Conservation (phyloP, 805 yeast genomes). For the Metschnikowia kofuensis region DNA sequence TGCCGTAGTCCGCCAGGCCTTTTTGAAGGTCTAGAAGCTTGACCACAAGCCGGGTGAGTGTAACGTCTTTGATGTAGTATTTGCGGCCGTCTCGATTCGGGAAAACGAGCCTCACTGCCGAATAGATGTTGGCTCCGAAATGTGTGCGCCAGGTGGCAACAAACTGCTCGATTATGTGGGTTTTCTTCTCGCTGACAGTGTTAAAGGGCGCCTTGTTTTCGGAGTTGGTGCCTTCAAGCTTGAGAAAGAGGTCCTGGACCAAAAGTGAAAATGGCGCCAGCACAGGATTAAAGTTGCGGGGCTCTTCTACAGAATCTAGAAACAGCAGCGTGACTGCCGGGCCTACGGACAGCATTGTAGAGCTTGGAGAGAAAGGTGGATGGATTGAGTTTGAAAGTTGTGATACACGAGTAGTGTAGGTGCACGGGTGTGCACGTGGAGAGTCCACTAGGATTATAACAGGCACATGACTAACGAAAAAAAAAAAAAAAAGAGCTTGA, state of each 20-base stretch:
- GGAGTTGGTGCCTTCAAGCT: conserved; percentile 13
- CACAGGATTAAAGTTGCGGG: conserved; percentile 13
- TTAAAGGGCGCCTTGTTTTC: conserved; percentile 19
- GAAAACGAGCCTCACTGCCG: conserved; percentile 58
- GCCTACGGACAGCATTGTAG: not conserved
- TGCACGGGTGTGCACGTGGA: too few species aligned
- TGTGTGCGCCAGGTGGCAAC: conserved; percentile 33
- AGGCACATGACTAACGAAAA: too few species aligned
- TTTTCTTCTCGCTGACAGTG: conserved; percentile 17
- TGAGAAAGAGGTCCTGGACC: conserved; percentile 18
- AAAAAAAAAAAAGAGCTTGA: too few species aligned
- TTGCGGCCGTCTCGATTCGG: conserved; percentile 63
- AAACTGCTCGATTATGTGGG: conserved; percentile 24
- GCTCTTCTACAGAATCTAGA: conserved; percentile 15
- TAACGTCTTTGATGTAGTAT: conserved; percentile 62
- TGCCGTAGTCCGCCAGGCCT: conserved; percentile 55
- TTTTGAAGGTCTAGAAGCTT: conserved; percentile 57
- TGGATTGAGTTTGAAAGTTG: too few species aligned
- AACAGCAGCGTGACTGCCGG: conserved; percentile 5
- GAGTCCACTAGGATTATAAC: too few species aligned
- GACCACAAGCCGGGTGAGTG: conserved; percentile 47
- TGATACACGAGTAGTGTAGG: too few species aligned
- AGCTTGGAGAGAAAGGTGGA: too few species aligned
- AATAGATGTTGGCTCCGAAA: conserved; percentile 53
- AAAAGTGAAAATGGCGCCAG: conserved; percentile 18